Evolutionary conservation across 768 basidiomycete species (phyloP), one percentile per base, ranked within the genome.

Genomic region (Asterophora parasitica): DNA sequence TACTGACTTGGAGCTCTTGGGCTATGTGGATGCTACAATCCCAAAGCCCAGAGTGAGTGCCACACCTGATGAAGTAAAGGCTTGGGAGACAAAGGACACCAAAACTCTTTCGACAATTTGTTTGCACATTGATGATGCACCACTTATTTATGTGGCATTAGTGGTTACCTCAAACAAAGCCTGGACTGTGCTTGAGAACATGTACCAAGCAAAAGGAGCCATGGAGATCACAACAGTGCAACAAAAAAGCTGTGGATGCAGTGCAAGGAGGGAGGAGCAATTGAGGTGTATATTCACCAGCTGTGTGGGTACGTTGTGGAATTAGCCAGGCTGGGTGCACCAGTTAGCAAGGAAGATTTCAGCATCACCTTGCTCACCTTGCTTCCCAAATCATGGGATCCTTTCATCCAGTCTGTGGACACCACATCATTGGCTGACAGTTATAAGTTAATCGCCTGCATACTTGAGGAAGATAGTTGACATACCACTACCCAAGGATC

Each of bases 321-420:
- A 44, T 46, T 61, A 28, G 39, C 49, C 17, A 23, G 27, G 13
- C 48, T 65, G 17, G 62, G 58, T 9, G 37, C 51, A 15, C 42
- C 17, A 12, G 48, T 72, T 15, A 35, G 26, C 0, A 66, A 67
- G 17, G 37, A 54, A 11, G 64, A 71, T 9, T 70, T 68, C 42
- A 45, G 55, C 19, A 60, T 60, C 44, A 61, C 59, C 0, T 45
- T 71, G 7, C 59, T 68, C 17, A 63, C 61, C 3, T 66, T 60
- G 6, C 52, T 70, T 0, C 67, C 65, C 13, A 58, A 65, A 8
- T 58, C 65, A 11, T 70, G 69, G 69, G 57, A 67, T 42, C 7
- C 50, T 0, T 69, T 68, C 41, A 63, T 60, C 15, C 48, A 50
- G 1, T 34, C 55, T 7, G 43, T 61, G 10, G 57, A 64, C 39